phyloP scores from a whole-genome alignment of 352 stramenopile species.

The Globisporangium apiculatum region DNA sequence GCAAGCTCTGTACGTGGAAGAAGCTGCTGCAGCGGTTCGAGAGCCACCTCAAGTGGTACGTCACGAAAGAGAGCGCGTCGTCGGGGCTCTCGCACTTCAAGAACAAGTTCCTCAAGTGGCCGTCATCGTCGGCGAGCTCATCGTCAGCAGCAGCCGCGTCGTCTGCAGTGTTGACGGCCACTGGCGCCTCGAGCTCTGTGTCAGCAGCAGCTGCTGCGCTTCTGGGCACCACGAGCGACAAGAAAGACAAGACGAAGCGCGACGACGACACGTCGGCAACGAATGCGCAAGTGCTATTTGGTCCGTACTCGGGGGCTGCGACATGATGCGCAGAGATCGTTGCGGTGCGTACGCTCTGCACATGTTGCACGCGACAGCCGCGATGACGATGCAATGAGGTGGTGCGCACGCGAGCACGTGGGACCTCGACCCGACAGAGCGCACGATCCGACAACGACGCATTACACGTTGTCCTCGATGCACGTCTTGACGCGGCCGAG shows the following conservation, averaged over 20 bases:
- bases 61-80: slow-evolving; percentile 77
- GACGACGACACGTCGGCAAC: slow-evolving; percentile 44
- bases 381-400: too few species aligned
- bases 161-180: slow-evolving; percentile 2
- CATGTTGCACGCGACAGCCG: too few species aligned
- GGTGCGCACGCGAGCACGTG: too few species aligned
- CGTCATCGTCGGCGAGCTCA: background rate
- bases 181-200: too few species aligned
- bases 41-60: slow-evolving; percentile 74
- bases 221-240: slow-evolving; percentile 16
- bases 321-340: slow-evolving; percentile 10
- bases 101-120: slow-evolving; percentile 80
- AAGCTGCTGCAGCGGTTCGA: slow-evolving; percentile 81
- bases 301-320: slow-evolving; percentile 51
- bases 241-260: slow-evolving; percentile 63
- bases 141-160: slow-evolving; percentile 5
- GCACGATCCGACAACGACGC: too few species aligned
- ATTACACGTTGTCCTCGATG: slow-evolving; percentile 31
- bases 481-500: slow-evolving; percentile 57
- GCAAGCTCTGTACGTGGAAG: slow-evolving; percentile 76
- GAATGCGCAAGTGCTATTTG: slow-evolving; percentile 73
- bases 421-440: too few species aligned
- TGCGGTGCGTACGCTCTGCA: too few species aligned
- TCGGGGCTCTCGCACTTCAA: slow-evolving; percentile 82
- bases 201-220: too few species aligned